These are phyloP conservation scores for Mrakia blollopis DNA, from an alignment of 768 basidiomycete species.

Conservation along the genomic window DNA sequence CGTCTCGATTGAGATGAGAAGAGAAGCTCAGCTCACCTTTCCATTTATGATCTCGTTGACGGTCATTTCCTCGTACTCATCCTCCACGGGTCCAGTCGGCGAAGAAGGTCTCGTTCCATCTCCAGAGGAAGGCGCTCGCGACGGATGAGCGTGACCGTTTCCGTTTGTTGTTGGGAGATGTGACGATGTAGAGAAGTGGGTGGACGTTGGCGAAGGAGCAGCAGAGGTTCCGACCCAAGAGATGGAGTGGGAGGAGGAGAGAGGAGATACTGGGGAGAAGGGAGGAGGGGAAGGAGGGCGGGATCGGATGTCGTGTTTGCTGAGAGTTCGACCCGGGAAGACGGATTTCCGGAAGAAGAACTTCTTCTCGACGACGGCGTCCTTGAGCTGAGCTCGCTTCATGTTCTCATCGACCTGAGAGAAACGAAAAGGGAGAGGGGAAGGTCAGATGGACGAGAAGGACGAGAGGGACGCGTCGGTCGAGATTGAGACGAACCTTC, in stretches of 20 bases:
- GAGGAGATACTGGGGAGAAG: conserved; percentile 17
- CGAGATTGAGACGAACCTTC: conserved; percentile 62
- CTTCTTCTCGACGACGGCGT: conserved; percentile 65
- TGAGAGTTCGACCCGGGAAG: conserved; percentile 50
- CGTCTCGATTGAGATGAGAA: not conserved
- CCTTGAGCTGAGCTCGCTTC: conserved; percentile 76
- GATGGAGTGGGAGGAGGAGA: conserved; percentile 7
- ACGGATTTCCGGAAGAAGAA: conserved; percentile 90
- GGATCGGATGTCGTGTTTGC: conserved; percentile 32
- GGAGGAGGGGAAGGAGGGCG: conserved; percentile 38
- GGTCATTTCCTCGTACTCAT: conserved; percentile 89
- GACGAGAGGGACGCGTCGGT: not conserved
- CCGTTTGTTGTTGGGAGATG: conserved; percentile 4
- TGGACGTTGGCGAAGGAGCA: not conserved
- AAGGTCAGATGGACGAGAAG: not conserved
- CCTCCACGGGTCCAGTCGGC: conserved; percentile 43
- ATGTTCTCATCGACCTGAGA: conserved; percentile 93
- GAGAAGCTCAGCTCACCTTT: conserved; percentile 60
- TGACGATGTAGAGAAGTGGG: conserved; percentile 8
- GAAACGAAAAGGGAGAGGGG: not conserved
- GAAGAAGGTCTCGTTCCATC: not conserved
- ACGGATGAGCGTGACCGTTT: conserved; percentile 18
- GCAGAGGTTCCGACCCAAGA: not conserved
- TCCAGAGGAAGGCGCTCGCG: not conserved
- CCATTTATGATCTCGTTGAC: conserved; percentile 91